A percentile compares a stretch with the other conserved stretches of the same genome.
phyloP scores from a whole-genome alignment of 2,329 filamentous ascomycete genomes.

The Botrytis hyacinthi region DNA sequence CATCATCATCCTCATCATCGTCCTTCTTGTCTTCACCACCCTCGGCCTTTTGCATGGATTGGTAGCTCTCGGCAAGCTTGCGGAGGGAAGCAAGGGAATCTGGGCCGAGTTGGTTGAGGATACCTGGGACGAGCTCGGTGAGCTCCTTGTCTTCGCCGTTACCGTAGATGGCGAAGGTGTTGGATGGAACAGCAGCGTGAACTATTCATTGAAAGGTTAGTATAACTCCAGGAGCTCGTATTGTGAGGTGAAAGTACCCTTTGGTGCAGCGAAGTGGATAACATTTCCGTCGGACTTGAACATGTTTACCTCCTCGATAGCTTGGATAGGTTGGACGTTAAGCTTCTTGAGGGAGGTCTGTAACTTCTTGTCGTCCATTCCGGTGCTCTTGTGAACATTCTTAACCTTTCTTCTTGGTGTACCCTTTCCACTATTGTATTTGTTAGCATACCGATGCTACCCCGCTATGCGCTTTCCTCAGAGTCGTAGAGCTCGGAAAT shows the following conservation, averaged over 20 bases:
- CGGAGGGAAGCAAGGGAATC: slow-evolving; percentile 96
- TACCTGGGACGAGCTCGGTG: slow-evolving; percentile 97
- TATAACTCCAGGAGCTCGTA: not conserved
- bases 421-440: slow-evolving; percentile 74
- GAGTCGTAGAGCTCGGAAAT: not conserved
- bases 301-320: slow-evolving; percentile 99
- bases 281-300: slow-evolving; percentile 99
- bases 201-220: slow-evolving; percentile 54
- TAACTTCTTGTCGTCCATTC: slow-evolving; percentile 99
- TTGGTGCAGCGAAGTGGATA: slow-evolving; percentile 97
- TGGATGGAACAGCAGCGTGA: slow-evolving; percentile 93
- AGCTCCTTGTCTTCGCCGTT: slow-evolving; percentile 99
- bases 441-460: slow-evolving; percentile 32
- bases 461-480: slow-evolving; percentile 17
- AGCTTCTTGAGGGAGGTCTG: slow-evolving; percentile 98
- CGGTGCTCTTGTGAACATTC: slow-evolving; percentile 90
- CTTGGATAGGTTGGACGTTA: slow-evolving; percentile 98
- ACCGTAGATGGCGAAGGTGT: slow-evolving; percentile 99
- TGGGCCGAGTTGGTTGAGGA: slow-evolving; percentile 98
- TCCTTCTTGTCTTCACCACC: slow-evolving; percentile 72
- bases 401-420: slow-evolving; percentile 97
- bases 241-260: slow-evolving; percentile 58
- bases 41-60: slow-evolving; percentile 96
- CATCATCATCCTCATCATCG: slow-evolving; percentile 70
- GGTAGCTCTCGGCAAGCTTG: slow-evolving; percentile 99